Conservation (phyloP, 2,329 filamentous ascomycete species). For the Cladosporium sp. region DNA sequence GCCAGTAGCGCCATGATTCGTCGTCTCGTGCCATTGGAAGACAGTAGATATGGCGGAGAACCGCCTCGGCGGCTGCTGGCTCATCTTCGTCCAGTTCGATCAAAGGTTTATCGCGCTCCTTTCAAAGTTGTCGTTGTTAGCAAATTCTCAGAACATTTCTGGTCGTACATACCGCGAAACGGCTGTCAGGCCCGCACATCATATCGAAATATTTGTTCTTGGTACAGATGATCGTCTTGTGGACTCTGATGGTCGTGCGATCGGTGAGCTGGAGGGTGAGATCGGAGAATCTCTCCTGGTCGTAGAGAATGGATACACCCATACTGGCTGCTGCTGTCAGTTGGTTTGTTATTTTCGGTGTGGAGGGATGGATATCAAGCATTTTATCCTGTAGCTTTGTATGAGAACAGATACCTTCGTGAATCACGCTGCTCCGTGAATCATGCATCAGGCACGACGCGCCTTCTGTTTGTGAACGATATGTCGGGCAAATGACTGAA, state of each 20-base stretch:
- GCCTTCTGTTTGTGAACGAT: no score
- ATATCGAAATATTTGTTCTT: not conserved
- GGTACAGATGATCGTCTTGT: conserved; percentile 1
- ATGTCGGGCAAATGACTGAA: no score
- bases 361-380: no score
- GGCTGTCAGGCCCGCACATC: not conserved
- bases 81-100: conserved; percentile 2
- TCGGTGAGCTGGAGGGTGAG: not conserved
- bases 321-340: no score
- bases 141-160: no score
- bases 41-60: not conserved
- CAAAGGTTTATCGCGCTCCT: not conserved
- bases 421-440: no score
- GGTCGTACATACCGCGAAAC: not conserved
- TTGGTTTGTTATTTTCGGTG: no score
- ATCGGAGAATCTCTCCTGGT: not conserved
- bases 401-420: no score
- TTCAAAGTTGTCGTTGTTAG: no score
- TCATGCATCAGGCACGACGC: no score
- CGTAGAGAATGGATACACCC: not conserved
- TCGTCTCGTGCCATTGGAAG: not conserved
- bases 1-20: not conserved
- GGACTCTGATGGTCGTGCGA: not conserved
- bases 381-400: no score
- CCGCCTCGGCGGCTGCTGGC: not conserved